Conservation (phyloP, 2,329 filamentous ascomycete genomes). For the Fusarium verticillioides region DNA sequence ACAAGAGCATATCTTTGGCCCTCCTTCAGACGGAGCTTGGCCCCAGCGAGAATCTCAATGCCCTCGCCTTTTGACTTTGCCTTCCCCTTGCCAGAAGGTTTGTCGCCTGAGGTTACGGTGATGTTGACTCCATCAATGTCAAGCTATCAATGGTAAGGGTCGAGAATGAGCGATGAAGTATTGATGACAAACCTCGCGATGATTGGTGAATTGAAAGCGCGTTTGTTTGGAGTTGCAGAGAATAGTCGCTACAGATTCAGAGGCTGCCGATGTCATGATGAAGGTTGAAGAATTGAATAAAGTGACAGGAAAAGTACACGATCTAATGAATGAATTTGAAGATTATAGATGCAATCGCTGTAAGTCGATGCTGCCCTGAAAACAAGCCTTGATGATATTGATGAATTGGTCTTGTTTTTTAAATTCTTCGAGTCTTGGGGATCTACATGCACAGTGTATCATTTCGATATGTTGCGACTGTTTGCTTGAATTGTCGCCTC, state of each 20-base stretch:
- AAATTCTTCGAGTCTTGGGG: background rate
- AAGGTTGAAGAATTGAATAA: background rate
- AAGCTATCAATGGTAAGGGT: conserved; percentile 56
- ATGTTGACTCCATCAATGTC: conserved; percentile 80
- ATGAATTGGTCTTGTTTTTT: background rate
- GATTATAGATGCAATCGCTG: background rate
- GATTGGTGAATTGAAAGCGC: conserved; percentile 68
- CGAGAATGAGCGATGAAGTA: background rate
- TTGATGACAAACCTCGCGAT: conserved; percentile 61
- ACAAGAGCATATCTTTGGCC: conserved; percentile 81
- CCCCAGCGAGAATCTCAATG: conserved; percentile 76
- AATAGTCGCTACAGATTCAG: conserved; percentile 64
- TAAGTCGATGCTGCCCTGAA: background rate
- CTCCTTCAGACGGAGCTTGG: conserved; percentile 76
- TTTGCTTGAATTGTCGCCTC: background rate
- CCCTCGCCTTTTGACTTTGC: conserved; percentile 57
- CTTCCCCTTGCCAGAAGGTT: conserved; percentile 62
- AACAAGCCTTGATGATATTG: background rate
- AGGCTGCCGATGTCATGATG: conserved; percentile 60
- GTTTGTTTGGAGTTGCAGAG: conserved; percentile 75
- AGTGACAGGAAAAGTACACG: background rate
- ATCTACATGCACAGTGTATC: conserved; percentile 1
- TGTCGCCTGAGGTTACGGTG: conserved; percentile 63
- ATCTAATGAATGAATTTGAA: background rate
- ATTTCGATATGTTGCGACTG: background rate